Conservation (phyloP, 768 basidiomycete genomes). For the Suillus weaverae region DNA sequence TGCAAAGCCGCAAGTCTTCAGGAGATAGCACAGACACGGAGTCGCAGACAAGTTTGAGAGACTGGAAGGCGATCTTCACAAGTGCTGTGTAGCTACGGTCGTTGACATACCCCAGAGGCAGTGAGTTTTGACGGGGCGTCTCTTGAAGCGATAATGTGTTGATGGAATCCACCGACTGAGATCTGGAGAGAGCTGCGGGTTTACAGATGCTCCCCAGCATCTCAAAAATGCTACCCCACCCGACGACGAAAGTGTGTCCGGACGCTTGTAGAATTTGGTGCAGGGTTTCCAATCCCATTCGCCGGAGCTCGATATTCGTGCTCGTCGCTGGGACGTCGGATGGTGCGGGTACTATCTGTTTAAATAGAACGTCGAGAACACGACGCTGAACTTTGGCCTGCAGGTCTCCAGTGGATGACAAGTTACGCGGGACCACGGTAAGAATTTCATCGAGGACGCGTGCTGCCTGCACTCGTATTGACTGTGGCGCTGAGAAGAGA, state of each 20-base stretch:
- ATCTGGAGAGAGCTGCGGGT: slow-evolving; percentile 40
- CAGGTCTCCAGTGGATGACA: slow-evolving; percentile 57
- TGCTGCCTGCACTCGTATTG: slow-evolving; percentile 87
- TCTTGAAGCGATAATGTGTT: slow-evolving; percentile 41
- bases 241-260: slow-evolving; percentile 87
- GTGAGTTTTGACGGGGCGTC: slow-evolving; percentile 39
- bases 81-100: slow-evolving; percentile 74
- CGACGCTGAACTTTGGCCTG: slow-evolving; percentile 76
- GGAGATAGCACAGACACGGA: slow-evolving; percentile 80
- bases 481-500: slow-evolving; percentile 65
- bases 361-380: slow-evolving; percentile 81
- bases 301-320: slow-evolving; percentile 71
- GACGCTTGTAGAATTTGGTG: slow-evolving; percentile 89
- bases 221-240: slow-evolving; percentile 92
- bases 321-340: slow-evolving; percentile 40
- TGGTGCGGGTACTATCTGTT: slow-evolving; percentile 60
- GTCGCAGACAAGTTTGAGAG: slow-evolving; percentile 91
- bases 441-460: slow-evolving; percentile 85
- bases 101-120: slow-evolving; percentile 55
- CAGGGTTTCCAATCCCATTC: slow-evolving; percentile 87
- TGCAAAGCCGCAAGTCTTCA: slow-evolving; percentile 82
- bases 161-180: slow-evolving; percentile 43
- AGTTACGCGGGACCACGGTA: slow-evolving; percentile 70
- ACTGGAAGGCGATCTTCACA: slow-evolving; percentile 93
- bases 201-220: slow-evolving; percentile 90